These are phyloP conservation scores for Brassica cretica DNA, from an alignment of 345 rosid species.

Conservation along the genomic window DNA sequence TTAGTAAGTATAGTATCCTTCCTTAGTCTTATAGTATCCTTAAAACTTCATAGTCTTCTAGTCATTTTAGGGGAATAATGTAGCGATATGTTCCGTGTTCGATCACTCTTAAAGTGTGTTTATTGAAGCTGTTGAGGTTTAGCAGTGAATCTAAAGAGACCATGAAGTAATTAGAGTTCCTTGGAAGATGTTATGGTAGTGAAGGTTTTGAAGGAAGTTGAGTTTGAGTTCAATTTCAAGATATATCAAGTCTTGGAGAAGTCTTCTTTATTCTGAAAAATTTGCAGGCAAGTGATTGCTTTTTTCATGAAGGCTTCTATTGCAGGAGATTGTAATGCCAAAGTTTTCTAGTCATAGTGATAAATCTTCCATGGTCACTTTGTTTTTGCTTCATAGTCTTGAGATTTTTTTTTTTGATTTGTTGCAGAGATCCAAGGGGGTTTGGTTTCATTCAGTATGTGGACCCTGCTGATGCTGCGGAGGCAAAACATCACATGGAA, in stretches of 20 bases:
- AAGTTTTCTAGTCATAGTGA: slow-evolving; percentile 40
- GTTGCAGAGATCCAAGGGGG: slow-evolving; percentile 89
- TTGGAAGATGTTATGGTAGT: slow-evolving; percentile 95
- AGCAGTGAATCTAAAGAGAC: slow-evolving; percentile 91
- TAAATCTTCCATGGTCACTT: slow-evolving; percentile 23
- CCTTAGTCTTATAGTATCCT: background rate
- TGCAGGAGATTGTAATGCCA: slow-evolving; percentile 52
- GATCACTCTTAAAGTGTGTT: slow-evolving; percentile 58
- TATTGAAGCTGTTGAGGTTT: slow-evolving; percentile 86
- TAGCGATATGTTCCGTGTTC: slow-evolving; percentile 42
- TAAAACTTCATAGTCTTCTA: background rate
- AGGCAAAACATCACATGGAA: slow-evolving; percentile 94
- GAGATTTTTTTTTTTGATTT: background rate
- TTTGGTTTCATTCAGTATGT: slow-evolving; percentile 94
- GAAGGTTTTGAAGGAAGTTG: slow-evolving; percentile 98
- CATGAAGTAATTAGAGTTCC: slow-evolving; percentile 95
- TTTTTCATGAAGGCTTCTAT: slow-evolving; percentile 62
- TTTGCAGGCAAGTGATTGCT: slow-evolving; percentile 98
- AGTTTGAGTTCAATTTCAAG: slow-evolving; percentile 96
- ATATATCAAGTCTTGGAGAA: slow-evolving; percentile 98
- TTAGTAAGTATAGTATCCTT: background rate
- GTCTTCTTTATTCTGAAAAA: slow-evolving; percentile 88
- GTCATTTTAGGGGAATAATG: slow-evolving; percentile 1
- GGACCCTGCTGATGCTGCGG: slow-evolving; percentile 92
- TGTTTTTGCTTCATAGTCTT: slow-evolving; percentile 25